Percentiles rank a stretch among this genome's conserved stretches.
Evolutionary conservation across 768 basidiomycete species (phyloP).

Genomic region (Mycena amicta): DNA sequence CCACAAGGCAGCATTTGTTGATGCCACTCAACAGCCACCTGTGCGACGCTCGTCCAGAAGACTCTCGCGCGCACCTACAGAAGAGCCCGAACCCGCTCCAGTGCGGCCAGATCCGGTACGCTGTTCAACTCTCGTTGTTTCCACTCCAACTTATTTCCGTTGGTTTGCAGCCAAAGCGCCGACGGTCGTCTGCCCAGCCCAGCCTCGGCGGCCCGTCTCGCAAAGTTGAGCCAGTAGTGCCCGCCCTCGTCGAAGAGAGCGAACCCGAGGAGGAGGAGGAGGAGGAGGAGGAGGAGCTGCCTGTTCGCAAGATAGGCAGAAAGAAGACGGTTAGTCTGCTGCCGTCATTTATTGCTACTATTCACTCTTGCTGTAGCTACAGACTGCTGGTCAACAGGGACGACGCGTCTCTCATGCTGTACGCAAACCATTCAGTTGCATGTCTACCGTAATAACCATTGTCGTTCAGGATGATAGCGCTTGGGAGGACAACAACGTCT

Average conservation of each 20-base stretch:
- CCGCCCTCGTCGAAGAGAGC: slow-evolving; percentile 67
- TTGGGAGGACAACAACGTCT: slow-evolving; percentile 90
- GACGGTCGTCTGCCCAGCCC: slow-evolving; percentile 80
- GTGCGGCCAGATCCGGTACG: slow-evolving; percentile 59
- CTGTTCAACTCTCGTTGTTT: slow-evolving; percentile 9
- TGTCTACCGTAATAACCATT: slow-evolving; percentile 1
- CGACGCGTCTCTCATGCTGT: slow-evolving; percentile 58
- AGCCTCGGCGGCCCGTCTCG: slow-evolving; percentile 54
- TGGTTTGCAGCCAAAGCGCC: slow-evolving; percentile 71
- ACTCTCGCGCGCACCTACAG: slow-evolving; percentile 57
- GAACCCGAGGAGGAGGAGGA: slow-evolving; percentile 81
- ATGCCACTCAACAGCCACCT: slow-evolving; percentile 20
- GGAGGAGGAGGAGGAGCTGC: slow-evolving; percentile 65
- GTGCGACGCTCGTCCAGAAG: slow-evolving; percentile 65
- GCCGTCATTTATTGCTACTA: background rate
- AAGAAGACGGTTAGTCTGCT: slow-evolving; percentile 55
- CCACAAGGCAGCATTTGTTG: no score
- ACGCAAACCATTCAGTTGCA: slow-evolving; percentile 20
- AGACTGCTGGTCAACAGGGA: slow-evolving; percentile 52
- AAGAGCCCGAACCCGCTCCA: slow-evolving; percentile 43
- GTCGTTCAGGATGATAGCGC: slow-evolving; percentile 64
- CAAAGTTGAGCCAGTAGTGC: slow-evolving; percentile 39
- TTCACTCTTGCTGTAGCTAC: slow-evolving; percentile 29
- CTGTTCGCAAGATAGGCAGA: slow-evolving; percentile 60
- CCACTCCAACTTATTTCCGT: slow-evolving; percentile 14